Evolutionary conservation across 192 early-diverging fungal species (phyloP).

Genomic region (Gryganskiella cystojenkinii): DNA sequence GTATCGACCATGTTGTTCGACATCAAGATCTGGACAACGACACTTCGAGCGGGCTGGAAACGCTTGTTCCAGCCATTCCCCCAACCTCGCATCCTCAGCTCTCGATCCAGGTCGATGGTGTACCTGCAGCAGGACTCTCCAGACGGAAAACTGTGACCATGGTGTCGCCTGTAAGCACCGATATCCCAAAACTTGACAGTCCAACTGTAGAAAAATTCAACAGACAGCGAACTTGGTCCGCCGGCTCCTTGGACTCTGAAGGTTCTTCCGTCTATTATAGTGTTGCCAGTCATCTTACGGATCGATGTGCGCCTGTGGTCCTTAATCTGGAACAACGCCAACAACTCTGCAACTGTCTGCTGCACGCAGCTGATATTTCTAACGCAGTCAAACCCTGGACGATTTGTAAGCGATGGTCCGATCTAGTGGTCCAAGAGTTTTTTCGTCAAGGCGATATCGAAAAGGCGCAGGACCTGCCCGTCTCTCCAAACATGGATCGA

Average conservation of each 20-base stretch:
- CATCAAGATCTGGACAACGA: too few relatives aligned
- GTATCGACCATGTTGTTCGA: too few relatives aligned
- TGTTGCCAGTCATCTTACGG: background rate
- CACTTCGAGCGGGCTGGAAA: too few relatives aligned
- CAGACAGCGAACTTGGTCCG: conserved; percentile 1
- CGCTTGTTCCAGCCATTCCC: too few relatives aligned
- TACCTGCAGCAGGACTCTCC: background rate
- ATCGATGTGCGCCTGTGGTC: conserved; percentile 8
- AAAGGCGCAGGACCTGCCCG: conserved; percentile 74
- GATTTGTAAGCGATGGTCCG: conserved; percentile 91
- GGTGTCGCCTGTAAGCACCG: conserved; percentile 15
- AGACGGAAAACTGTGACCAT: conserved; percentile 12
- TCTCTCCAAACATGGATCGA: conserved; percentile 93
- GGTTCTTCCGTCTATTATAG: conserved; percentile 14
- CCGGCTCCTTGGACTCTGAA: conserved; percentile 18
- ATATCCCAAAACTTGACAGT: background rate
- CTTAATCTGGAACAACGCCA: conserved; percentile 64
- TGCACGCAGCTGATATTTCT: conserved; percentile 92
- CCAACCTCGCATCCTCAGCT: too few relatives aligned
- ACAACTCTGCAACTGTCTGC: conserved; percentile 70
- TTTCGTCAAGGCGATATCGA: conserved; percentile 90
- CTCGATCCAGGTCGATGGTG: too few relatives aligned
- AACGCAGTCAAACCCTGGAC: conserved; percentile 87
- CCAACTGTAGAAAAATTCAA: background rate
- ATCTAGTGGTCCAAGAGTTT: conserved; percentile 89